These are phyloP conservation scores for Metschnikowia proteae DNA, from an alignment of 805 yeast species.

Conservation along the genomic window DNA sequence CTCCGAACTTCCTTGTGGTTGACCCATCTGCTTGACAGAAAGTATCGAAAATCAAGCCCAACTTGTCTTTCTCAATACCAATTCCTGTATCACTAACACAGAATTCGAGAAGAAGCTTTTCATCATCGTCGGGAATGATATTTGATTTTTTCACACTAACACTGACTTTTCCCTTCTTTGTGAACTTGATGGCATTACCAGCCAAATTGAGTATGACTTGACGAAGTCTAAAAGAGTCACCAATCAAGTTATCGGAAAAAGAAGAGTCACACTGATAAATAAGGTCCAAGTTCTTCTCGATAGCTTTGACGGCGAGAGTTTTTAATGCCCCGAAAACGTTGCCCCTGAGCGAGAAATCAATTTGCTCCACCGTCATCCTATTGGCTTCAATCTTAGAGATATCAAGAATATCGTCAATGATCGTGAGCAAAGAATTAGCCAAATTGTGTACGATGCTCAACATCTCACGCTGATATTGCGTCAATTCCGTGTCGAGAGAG, in stretches of 20 bases:
- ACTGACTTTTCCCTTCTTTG: conserved; percentile 77
- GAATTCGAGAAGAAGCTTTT: conserved; percentile 61
- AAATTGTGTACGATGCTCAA: conserved; percentile 82
- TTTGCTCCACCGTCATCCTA: conserved; percentile 88
- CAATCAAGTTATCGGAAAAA: conserved; percentile 81
- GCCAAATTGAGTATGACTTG: conserved; percentile 84
- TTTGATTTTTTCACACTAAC: conserved; percentile 61
- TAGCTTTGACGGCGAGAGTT: conserved; percentile 85
- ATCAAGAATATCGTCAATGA: conserved; percentile 86
- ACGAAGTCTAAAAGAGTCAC: conserved; percentile 83
- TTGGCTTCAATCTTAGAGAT: conserved; percentile 92
- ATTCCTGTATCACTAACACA: conserved; percentile 90
- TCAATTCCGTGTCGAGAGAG: conserved; percentile 81
- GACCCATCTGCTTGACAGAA: conserved; percentile 94
- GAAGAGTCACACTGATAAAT: conserved; percentile 80
- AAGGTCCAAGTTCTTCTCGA: conserved; percentile 77
- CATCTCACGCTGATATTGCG: conserved; percentile 92
- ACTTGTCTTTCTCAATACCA: conserved; percentile 81
- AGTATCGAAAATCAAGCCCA: conserved; percentile 82
- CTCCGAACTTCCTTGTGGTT: conserved; percentile 88
- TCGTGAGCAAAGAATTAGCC: conserved; percentile 80
- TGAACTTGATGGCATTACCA: conserved; percentile 87
- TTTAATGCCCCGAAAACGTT: conserved; percentile 88
- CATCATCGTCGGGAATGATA: conserved; percentile 29
- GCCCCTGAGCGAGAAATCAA: conserved; percentile 80